Evolutionary conservation across 192 early-diverging fungal species (phyloP), one percentile per base, ranked within the genome.

Genomic region (Cladochytrium replicatum): DNA sequence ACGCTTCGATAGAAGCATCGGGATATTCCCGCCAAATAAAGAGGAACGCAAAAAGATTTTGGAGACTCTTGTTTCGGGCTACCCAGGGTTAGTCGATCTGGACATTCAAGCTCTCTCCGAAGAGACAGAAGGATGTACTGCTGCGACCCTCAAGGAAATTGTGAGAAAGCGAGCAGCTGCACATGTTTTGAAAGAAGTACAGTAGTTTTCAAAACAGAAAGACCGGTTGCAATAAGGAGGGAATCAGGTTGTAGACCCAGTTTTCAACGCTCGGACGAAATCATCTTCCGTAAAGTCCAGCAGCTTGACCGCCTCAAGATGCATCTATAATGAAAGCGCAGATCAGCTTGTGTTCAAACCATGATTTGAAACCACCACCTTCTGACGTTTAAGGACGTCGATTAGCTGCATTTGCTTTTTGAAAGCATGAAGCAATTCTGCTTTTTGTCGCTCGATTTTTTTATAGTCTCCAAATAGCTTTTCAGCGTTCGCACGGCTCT

Each of bases 1-100:
- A 0, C 75, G 93, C 4, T 63, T 96, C 25, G 93, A 96, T 63
- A 70, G 78, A 41, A 61, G 68, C 13, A 75, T 93, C 6, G 74
- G 81, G 43, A 75, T 96, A 1, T 70, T 70, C 3, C 58, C 74
- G 3, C 92, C 92, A 2, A 65, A 52, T 9, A 46, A 50, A 2
- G 48, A 50, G 0, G 78, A 83, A 29, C 72, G 92, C 3, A 34
- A 63, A 1, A 66, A 69, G 8, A 93, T 96, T 29, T 60, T 96
- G 15, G 30, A 51, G 32, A 60, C 84, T 8, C 43, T 80, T 28
- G 31, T 76, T 17, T 47, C 58, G 34, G 23, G n/a, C 27, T 30
- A 55, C 39, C n/a, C n/a, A n/a, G n/a, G n/a, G n/a, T n/a, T n/a
- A 0, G 29, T 50, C 0, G 30, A 46, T 13, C 40, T 71, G 2